Evolutionary conservation across 2,329 filamentous ascomycete species (phyloP).

Genomic region (Penicillium sp.): DNA sequence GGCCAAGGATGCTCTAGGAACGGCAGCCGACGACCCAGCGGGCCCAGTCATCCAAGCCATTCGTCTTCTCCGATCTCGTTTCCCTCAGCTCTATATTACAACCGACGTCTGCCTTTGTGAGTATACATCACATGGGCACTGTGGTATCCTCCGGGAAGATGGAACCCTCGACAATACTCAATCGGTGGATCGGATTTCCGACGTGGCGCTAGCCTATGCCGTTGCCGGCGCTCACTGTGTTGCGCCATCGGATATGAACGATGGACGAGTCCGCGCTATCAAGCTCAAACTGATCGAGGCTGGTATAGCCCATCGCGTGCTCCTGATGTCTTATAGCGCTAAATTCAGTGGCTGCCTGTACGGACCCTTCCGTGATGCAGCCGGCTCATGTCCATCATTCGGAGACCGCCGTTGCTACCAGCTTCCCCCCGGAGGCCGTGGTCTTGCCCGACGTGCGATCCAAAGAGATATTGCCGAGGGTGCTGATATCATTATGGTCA

Average conservation of each 20-base stretch:
- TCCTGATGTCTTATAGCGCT: constrained; percentile 97
- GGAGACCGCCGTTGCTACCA: constrained; percentile 98
- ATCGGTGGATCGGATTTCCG: constrained; percentile 91
- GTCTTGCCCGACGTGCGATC: constrained; percentile 89
- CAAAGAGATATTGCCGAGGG: constrained; percentile 88
- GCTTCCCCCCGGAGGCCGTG: constrained; percentile 87
- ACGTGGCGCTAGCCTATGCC: constrained; percentile 98
- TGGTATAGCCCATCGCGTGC: constrained; percentile 86
- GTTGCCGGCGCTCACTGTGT: constrained; percentile 94
- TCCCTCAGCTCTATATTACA: constrained; percentile 89
- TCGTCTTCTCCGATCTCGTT: constrained; percentile 79
- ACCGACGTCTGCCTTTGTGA: constrained; percentile 97
- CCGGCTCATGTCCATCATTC: constrained; percentile 87
- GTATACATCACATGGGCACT: constrained; percentile 97
- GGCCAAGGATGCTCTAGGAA: constrained; percentile 89
- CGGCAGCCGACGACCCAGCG: constrained; percentile 87
- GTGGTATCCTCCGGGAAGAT: constrained; percentile 92
- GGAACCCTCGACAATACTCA: constrained; percentile 90
- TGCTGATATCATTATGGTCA: constrained; percentile 98
- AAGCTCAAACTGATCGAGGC: constrained; percentile 97
- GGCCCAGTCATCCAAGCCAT: constrained; percentile 91
- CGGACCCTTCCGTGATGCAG: constrained; percentile 95
- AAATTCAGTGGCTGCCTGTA: constrained; percentile 98
- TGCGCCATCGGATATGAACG: constrained; percentile 98
- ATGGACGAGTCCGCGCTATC: constrained; percentile 94